These are phyloP conservation scores for Phyllosticta paracitricarpa DNA, from an alignment of 2,329 filamentous ascomycete species.

Conservation along the genomic window DNA sequence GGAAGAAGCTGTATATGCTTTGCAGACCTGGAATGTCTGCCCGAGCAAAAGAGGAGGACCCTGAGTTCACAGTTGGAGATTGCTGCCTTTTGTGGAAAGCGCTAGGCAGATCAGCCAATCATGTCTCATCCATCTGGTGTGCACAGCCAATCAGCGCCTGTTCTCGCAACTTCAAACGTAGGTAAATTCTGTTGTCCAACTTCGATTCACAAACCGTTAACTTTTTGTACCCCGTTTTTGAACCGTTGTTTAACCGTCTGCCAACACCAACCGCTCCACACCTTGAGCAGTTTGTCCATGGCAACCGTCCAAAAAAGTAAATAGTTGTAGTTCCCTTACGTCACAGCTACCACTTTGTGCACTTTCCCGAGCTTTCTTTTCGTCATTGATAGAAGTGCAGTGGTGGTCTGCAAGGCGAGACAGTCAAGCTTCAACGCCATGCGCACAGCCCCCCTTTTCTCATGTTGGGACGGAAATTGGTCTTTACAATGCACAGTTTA, in stretches of 20 bases:
- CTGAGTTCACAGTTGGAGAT: too few relatives aligned
- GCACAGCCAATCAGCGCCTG: not conserved
- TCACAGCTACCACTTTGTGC: too few relatives aligned
- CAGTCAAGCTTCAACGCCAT: too few relatives aligned
- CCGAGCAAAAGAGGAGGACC: not conserved
- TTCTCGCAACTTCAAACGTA: not conserved
- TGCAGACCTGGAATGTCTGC: not conserved
- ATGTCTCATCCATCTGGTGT: not conserved
- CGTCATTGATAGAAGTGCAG: too few relatives aligned
- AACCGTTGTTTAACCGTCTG: too few relatives aligned
- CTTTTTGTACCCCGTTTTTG: too few relatives aligned
- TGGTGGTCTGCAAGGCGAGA: too few relatives aligned
- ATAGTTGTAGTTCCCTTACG: not conserved
- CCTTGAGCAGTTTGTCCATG: not conserved
- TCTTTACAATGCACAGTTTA: not conserved
- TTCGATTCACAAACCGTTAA: not conserved
- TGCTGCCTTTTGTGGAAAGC: too few relatives aligned
- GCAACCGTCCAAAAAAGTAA: not conserved
- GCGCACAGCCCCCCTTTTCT: too few relatives aligned
- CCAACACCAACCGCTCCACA: too few relatives aligned
- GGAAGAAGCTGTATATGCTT: not conserved
- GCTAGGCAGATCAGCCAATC: too few relatives aligned
- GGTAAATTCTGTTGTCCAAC: not conserved
- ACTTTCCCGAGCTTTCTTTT: not conserved
- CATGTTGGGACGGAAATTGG: not conserved